Evolutionary conservation across 495 filamentous ascomycete species (phyloP), one percentile per base, ranked within the genome.

Genomic region (Cercophora samala): DNA sequence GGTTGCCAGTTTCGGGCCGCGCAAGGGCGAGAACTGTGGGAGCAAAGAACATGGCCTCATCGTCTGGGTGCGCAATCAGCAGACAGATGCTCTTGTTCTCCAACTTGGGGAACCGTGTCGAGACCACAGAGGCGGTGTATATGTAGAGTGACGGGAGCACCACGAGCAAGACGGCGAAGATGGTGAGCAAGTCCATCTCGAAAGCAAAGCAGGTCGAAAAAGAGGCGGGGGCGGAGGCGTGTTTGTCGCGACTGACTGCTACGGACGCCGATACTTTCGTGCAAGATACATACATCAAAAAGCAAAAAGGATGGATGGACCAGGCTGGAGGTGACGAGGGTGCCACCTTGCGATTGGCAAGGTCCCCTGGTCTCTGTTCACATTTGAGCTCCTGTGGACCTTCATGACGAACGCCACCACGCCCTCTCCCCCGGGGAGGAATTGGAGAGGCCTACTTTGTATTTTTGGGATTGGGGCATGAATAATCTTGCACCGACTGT

Each of bases 31-130:
- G 81, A 3, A 99, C 84, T 0, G 92, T 90, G 0, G 95, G 95
- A 66, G 94, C 87, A 79, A 99, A 99, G 82, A 99, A 99, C 95
- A 99, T 99, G 70, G 95, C 96, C 81, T 99, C 95, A 68, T 99
- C 95, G 77, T 99, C 95, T 0, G 95, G 95, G 78, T 99, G 95
- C 4, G 95, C 95, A 76, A 99, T 98, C 51, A 99, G 82, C 26
- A 99, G 84, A 72, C 90, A 90, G 68, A 97, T 91, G 68, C 90
- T 84, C 81, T 96, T 93, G 80, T 90, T 88, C 66, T 81, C 81
- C 65, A 96, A 82, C 63, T 77, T 86, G 0, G 92, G 91, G 71
- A 93, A 90, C 26, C 85, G 83, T 9, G 77, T 72, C 67, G 79
- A 74, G 24, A 83, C 79, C 23, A 87, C 80, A 46, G 79, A 77